A percentile compares a stretch with the other conserved stretches of the same genome.
phyloP scores from a whole-genome alignment of 2,329 filamentous ascomycete species.

The Chrysosporium keratinophilum region DNA sequence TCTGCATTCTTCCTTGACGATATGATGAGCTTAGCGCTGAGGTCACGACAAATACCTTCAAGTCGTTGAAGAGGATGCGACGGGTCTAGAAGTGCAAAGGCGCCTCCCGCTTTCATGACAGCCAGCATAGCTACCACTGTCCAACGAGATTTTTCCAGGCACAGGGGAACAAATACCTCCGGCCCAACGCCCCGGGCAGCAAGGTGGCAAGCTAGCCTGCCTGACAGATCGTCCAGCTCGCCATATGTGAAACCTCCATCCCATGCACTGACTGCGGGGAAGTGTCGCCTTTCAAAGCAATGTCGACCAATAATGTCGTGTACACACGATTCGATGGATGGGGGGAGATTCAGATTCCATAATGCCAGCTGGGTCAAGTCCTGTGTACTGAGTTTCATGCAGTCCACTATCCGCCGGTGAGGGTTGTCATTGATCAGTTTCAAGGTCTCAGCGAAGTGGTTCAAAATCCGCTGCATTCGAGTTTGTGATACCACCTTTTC shows the following conservation, averaged over 20 bases:
- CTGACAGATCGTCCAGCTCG: slow-evolving; percentile 18
- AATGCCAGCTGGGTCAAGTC: no score
- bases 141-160: slow-evolving; percentile 17
- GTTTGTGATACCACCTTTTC: no score
- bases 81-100: slow-evolving; percentile 14
- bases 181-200: slow-evolving; percentile 6
- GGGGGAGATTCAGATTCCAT: no score
- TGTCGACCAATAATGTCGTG: no score
- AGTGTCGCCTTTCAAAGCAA: no score
- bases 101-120: slow-evolving; percentile 16
- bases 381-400: no score
- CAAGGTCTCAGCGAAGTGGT: no score
- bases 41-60: slow-evolving; percentile 16
- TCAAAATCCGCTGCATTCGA: no score
- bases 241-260: slow-evolving; percentile 17
- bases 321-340: no score
- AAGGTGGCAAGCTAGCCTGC: slow-evolving; percentile 10
- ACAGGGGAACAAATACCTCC: slow-evolving; percentile 12
- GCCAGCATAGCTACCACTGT: slow-evolving; percentile 14
- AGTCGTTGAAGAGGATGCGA: slow-evolving; percentile 9
- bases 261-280: slow-evolving; percentile 18
- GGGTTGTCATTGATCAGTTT: no score
- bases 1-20: slow-evolving; percentile 11
- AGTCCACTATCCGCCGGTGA: no score
- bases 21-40: slow-evolving; percentile 16